phyloP scores from a whole-genome alignment of 176 grass and related monocot genomes.

The Bolboschoenus planiculmis region DNA sequence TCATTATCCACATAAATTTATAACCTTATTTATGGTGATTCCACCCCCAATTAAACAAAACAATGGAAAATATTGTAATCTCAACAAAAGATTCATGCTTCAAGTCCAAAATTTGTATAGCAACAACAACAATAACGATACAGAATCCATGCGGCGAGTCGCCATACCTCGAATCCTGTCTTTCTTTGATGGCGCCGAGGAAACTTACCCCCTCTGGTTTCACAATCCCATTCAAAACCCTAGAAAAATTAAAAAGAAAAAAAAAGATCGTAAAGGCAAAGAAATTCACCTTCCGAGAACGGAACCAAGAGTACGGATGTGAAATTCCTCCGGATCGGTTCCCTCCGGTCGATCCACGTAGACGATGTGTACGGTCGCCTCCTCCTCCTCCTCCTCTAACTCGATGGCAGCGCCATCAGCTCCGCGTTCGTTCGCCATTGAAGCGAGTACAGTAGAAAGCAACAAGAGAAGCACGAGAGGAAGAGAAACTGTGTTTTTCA shows the following conservation, averaged over 20 bases:
- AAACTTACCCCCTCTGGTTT: too few relatives aligned
- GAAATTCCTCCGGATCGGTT: slow-evolving; percentile 74
- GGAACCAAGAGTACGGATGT: slow-evolving; percentile 61
- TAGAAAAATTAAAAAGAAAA: background rate
- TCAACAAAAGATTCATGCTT: background rate
- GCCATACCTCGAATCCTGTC: background rate
- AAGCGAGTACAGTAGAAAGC: background rate
- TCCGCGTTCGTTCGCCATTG: background rate
- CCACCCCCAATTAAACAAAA: background rate
- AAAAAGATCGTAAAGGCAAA: background rate
- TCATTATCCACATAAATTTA: background rate
- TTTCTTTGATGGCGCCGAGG: background rate
- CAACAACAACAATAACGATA: background rate
- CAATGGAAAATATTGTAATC: background rate
- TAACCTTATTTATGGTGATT: background rate
- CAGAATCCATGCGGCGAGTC: background rate
- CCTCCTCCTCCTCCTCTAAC: slow-evolving; percentile 36
- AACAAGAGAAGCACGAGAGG: slow-evolving; percentile 6
- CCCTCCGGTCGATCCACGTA: slow-evolving; percentile 61
- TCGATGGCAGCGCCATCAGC: background rate
- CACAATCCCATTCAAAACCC: background rate
- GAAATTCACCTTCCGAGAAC: slow-evolving; percentile 61
- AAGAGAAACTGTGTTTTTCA: background rate
- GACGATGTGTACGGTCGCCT: slow-evolving; percentile 67
- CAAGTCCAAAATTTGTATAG: background rate